Base-by-base conservation (phyloP, 2,329 filamentous ascomycete genomes). In the Metarhizium rileyi region DNA sequence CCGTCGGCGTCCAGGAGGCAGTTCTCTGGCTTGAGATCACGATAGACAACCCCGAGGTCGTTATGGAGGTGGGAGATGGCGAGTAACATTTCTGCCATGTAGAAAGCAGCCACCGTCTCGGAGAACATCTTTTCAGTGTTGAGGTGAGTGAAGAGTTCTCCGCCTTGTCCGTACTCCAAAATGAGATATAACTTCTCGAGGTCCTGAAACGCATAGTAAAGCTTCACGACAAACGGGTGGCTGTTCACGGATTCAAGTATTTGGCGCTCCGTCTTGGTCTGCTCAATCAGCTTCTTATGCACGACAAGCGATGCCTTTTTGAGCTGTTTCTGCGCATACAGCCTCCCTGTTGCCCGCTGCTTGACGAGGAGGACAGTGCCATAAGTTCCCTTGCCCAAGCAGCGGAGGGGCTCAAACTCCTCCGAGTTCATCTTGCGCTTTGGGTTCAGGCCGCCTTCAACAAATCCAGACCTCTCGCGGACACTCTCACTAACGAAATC, bases 291-390 rank as follows among this genome's bases (percentile, higher is more conserved):
- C 66, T 90, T 90, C 76, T 95, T 96, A 70, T 96, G 90, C 36
- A 98, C 88, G 1, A 90, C 89, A 47, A 98, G 74, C 8, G 90
- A 95, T 0, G 94, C 93, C 70, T 98, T 98, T 66, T 91, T 93
- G 70, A 98, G 93, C 69, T 97, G 91, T 73, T 98, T 98, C 72
- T 98, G 94, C 1, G 93, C 94, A 62, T 90, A 98, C 5, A 98
- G 78, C 41, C 87, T 84, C 40, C 93, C 93, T 2, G 90, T 96
- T 27, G 81, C 72, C 46, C 81, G 82, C 70, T 98, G 91, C 70
- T 90, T 93, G 53, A 98, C 94, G 26, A 98, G 77, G 43, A 95
- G 73, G 10, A 98, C 94, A 0, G 91, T 98, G 33, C 93, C 93
- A 64, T 93, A 98, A 14, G 93, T 90, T 45, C 93, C 93, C 65